phyloP scores from a whole-genome alignment of 139 green algal species.

The Micromonas commoda region DNA sequence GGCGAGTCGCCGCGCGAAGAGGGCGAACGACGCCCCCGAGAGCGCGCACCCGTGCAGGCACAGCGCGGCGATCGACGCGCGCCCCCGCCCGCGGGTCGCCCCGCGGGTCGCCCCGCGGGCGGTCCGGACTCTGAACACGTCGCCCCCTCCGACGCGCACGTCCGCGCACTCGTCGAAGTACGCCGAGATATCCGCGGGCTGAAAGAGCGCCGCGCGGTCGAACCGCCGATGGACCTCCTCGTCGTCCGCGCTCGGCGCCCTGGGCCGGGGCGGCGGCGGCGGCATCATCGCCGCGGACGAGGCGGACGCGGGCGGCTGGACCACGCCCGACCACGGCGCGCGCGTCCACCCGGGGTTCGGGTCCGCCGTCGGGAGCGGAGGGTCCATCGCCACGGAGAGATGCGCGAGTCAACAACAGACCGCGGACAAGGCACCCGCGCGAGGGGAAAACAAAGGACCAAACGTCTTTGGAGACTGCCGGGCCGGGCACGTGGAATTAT shows the following conservation, averaged over 20 bases:
- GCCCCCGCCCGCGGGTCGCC: neutral
- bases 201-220: neutral
- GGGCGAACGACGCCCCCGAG: slow-evolving; percentile 73
- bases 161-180: slow-evolving; percentile 12
- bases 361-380: neutral
- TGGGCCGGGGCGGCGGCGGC: neutral
- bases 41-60: slow-evolving; percentile 81
- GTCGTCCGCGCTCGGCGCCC: neutral
- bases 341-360: slow-evolving; percentile 8
- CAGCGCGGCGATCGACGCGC: slow-evolving; percentile 30
- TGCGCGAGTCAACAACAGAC: too few relatives aligned
- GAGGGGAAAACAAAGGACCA: too few relatives aligned
- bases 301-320: neutral
- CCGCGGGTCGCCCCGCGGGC: neutral
- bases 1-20: slow-evolving; percentile 47
- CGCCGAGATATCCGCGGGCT: neutral
- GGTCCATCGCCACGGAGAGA: neutral
- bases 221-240: neutral
- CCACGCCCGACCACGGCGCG: neutral
- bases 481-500: too few relatives aligned
- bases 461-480: too few relatives aligned
- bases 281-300: neutral
- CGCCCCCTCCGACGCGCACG: neutral
- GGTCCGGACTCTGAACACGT: neutral
- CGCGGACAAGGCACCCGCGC: too few relatives aligned